phyloP scores from a whole-genome alignment of 129 eudicot genomes.

The Tanacetum coccineum region DNA sequence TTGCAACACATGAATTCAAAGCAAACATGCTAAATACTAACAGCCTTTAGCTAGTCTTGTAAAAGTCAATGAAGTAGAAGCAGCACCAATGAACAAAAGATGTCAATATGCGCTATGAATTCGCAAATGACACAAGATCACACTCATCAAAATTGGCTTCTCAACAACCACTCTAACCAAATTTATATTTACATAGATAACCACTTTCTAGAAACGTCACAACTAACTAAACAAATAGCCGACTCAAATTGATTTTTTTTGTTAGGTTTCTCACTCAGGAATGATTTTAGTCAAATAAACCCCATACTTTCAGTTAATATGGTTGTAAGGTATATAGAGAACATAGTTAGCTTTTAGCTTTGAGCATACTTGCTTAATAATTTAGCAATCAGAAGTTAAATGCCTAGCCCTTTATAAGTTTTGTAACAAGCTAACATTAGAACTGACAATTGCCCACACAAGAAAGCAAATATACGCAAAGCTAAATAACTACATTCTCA shows the following conservation, averaged over 20 bases:
- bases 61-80: not conserved
- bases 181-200: not conserved
- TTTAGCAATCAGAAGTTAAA: too few species aligned
- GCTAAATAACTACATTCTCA: too few species aligned
- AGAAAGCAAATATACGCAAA: too few species aligned
- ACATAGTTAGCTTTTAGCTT: too few species aligned
- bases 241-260: too few species aligned
- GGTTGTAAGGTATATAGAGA: too few species aligned
- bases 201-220: slow-evolving; percentile 9
- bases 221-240: not conserved
- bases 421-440: not conserved
- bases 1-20: not conserved
- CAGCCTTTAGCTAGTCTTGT: slow-evolving; percentile 4
- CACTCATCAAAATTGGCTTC: not conserved
- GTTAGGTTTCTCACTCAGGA: too few species aligned
- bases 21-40: slow-evolving; percentile 6
- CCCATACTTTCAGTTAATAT: too few species aligned
- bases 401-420: too few species aligned
- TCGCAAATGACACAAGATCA: not conserved
- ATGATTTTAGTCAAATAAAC: too few species aligned
- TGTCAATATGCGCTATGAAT: not conserved
- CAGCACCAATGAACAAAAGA: slow-evolving; percentile 3
- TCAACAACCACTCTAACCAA: not conserved
- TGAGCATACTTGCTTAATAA: too few species aligned
- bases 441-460: not conserved